Conservation (phyloP, 2,329 filamentous ascomycete species). For the Fusarium bactridioides region DNA sequence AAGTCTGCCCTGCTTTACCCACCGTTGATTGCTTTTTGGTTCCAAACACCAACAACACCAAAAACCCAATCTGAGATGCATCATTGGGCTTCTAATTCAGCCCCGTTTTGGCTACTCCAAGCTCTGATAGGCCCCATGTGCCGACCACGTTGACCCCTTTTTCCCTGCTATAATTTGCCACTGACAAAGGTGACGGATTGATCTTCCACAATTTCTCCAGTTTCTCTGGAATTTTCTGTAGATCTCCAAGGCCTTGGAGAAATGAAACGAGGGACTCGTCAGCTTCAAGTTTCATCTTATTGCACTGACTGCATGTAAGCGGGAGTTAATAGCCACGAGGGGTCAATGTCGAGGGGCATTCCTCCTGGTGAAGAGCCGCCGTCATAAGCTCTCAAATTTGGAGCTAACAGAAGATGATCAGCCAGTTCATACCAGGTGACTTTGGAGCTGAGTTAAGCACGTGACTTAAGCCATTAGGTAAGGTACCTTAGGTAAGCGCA, state of each 20-base stretch:
- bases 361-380: constrained; percentile 8
- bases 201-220: constrained; percentile 14
- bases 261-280: constrained; percentile 42
- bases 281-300: constrained; percentile 29
- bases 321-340: constrained; percentile 29
- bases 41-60: constrained; percentile 31
- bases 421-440: constrained; percentile 13
- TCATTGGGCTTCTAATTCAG: constrained; percentile 23
- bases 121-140: constrained; percentile 15
- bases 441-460: accelerated
- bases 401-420: constrained; percentile 2
- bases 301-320: neutral
- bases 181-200: constrained; percentile 26
- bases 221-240: constrained; percentile 20
- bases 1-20: constrained; percentile 21
- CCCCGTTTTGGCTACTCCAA: constrained; percentile 4
- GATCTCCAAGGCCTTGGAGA: constrained; percentile 27
- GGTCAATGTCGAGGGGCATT: constrained; percentile 28
- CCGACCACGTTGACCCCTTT: constrained; percentile 14
- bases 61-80: constrained; percentile 17
- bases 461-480: neutral
- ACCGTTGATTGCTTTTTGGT: constrained; percentile 16
- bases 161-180: constrained; percentile 35
- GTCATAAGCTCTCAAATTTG: constrained; percentile 31
- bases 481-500: constrained; percentile 25